phyloP scores from a whole-genome alignment of 805 yeast species.

The Peterozyma toletana region DNA sequence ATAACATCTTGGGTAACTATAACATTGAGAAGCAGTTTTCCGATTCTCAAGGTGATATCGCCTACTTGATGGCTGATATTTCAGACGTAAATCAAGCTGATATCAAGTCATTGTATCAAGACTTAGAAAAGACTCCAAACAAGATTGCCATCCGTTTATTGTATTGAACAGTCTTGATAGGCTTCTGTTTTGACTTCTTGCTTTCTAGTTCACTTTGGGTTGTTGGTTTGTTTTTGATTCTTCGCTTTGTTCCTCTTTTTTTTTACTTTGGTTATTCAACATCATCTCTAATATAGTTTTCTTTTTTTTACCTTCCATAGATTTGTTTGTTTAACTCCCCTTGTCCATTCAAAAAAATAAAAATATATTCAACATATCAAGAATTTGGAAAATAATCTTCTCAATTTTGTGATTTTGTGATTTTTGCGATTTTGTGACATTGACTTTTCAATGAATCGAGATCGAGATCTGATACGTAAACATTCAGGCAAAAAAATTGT shows the following conservation, averaged over 20 bases:
- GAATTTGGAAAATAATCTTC: too few species aligned
- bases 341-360: too few species aligned
- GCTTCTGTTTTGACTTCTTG: not conserved
- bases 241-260: not conserved
- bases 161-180: conserved; percentile 43
- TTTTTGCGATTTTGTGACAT: too few species aligned
- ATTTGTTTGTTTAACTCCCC: too few species aligned
- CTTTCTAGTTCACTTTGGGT: not conserved
- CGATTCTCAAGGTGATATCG: conserved; percentile 94
- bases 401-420: too few species aligned
- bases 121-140: conserved; percentile 83
- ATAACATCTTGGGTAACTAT: conserved; percentile 88
- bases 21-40: conserved; percentile 97
- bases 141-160: conserved; percentile 86
- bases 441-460: too few species aligned
- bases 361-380: too few species aligned
- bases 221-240: not conserved
- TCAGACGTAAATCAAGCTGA: conserved; percentile 76
- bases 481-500: too few species aligned
- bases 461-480: too few species aligned
- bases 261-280: conserved; percentile 2
- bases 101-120: conserved; percentile 77
- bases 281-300: not conserved
- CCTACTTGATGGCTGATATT: conserved; percentile 97
- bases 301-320: too few species aligned